These are phyloP conservation scores for Strigomonas culicis DNA, from an alignment of 208 protist species.

Conservation along the genomic window DNA sequence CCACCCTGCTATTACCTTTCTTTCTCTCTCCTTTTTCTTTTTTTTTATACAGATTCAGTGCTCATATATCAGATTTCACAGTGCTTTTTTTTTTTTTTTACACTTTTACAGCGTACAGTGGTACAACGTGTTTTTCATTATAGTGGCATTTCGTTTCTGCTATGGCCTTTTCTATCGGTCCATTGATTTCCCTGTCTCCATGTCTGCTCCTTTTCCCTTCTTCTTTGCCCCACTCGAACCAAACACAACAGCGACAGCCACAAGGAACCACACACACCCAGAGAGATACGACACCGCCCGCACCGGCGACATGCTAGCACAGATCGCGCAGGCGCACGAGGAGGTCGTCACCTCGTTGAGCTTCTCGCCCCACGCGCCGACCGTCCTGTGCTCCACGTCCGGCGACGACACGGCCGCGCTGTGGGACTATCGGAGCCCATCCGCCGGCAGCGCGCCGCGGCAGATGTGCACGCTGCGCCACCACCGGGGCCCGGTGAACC, in stretches of 20 bases:
- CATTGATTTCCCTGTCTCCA: neutral
- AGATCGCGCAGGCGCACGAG: conserved; percentile 50
- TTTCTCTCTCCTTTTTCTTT: conserved; percentile 13
- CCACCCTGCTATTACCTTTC: conserved; percentile 2
- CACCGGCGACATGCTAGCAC: conserved; percentile 45
- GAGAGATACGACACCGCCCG: too few relatives aligned
- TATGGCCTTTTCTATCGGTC: conserved; percentile 8
- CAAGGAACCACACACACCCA: neutral
- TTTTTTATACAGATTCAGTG: conserved; percentile 2
- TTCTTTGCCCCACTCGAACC: neutral
- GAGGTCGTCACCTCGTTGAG: conserved; percentile 73
- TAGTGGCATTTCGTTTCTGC: conserved; percentile 1
- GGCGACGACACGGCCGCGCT: conserved; percentile 80
- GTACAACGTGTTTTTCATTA: conserved; percentile 1
- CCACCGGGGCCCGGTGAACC: conserved; percentile 72
- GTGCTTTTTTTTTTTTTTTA: conserved; percentile 5
- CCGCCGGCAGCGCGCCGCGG: conserved; percentile 12
- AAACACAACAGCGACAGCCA: neutral
- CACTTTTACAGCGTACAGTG: neutral
- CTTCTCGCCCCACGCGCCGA: conserved; percentile 48
- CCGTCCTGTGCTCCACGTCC: conserved; percentile 73
- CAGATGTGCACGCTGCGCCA: conserved; percentile 25
- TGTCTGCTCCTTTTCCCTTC: neutral
- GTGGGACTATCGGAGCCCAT: conserved; percentile 42
- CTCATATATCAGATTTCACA: neutral